Evolutionary conservation across 148 eudicot species (phyloP), one percentile per base, ranked within the genome.

Genomic region (Nyssa sinensis): DNA sequence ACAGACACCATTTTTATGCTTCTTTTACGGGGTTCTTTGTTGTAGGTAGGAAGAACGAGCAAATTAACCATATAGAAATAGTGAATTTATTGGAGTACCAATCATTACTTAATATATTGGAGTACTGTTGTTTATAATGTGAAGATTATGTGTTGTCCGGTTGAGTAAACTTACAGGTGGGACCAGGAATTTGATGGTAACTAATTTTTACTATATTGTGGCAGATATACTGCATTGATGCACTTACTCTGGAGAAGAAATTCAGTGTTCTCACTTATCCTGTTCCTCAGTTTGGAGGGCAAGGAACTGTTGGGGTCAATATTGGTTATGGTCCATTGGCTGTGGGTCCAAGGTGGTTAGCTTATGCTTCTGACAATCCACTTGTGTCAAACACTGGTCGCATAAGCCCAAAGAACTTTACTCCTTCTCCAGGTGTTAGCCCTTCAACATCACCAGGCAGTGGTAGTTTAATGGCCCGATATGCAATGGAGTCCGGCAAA

Each of bases 321-420:
- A 60, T 78, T 65, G 87, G 88, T 55, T 84, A 75, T 44, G 85
- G 88, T 66, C 88, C 88, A 60, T 69, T 84, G 83, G 88, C 81
- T 55, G 74, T 84, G 59, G 88, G 88, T 62, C 75, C 88, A 8
- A 84, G 88, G 70, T 84, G 88, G 88, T 73, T 84, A 62, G 81
- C 88, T 61, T 84, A 84, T 79, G 80, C 83, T 55, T 77, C 85
- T 44, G 76, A 79, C 62, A 79, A 74, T 27, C 69, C 77, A 17
- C 71, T 79, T 33, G 35, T 73, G 29, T 68, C 80, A 51, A 82
- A 66, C 49, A 73, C 82, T 1, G 83, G 74, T 12, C 83, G 74
- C 57, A 67, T 81, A 47, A 84, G 81, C 74, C 85, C 87, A 13
- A 83, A 81, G 72, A 73, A 72, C 72, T 76, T 81, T 66, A 78